A percentile compares a stretch with the other conserved stretches of the same genome.
These are phyloP conservation scores for Rhizophagus clarus DNA, from an alignment of 192 early-diverging fungal species.

Conservation along the genomic window DNA sequence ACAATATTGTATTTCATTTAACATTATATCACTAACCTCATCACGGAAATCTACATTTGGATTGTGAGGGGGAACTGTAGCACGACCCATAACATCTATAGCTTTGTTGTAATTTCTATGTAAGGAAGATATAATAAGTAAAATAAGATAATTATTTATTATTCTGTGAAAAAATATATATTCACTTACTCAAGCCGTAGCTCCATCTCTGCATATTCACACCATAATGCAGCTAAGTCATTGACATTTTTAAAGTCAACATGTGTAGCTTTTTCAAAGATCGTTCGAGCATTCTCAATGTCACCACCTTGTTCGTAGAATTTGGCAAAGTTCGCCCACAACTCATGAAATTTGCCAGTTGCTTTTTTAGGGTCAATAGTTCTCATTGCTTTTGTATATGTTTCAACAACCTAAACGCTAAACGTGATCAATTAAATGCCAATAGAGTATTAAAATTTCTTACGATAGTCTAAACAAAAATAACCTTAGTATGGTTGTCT, in stretches of 20 bases:
- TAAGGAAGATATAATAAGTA: not conserved
- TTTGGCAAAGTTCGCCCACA: slow-evolving; percentile 88
- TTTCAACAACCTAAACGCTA: slow-evolving; percentile 60
- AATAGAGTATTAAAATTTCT: not conserved
- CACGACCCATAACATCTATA: slow-evolving; percentile 80
- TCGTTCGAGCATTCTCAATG: slow-evolving; percentile 65
- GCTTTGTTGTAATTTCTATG: slow-evolving; percentile 68
- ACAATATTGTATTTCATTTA: not conserved
- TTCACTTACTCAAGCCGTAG: slow-evolving; percentile 51
- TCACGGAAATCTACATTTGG: slow-evolving; percentile 74
- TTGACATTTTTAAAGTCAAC: slow-evolving; percentile 81
- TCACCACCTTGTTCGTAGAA: slow-evolving; percentile 69
- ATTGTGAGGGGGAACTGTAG: slow-evolving; percentile 68
- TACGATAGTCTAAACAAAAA: not conserved
- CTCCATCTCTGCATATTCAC: slow-evolving; percentile 91
- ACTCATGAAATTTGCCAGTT: slow-evolving; percentile 71
- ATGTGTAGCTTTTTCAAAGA: slow-evolving; percentile 82
- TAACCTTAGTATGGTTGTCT: slow-evolving; percentile 53
- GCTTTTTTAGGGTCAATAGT: slow-evolving; percentile 79
- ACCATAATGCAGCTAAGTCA: slow-evolving; percentile 89
- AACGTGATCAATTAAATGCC: not conserved
- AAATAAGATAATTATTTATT: slow-evolving; percentile 4
- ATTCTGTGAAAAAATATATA: not conserved
- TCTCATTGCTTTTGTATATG: slow-evolving; percentile 71
- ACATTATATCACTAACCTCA: slow-evolving; percentile 51